A percentile compares a stretch with the other conserved stretches of the same genome.
Conservation (phyloP, 2,329 filamentous ascomycete genomes). For the Penicillium italicum region DNA sequence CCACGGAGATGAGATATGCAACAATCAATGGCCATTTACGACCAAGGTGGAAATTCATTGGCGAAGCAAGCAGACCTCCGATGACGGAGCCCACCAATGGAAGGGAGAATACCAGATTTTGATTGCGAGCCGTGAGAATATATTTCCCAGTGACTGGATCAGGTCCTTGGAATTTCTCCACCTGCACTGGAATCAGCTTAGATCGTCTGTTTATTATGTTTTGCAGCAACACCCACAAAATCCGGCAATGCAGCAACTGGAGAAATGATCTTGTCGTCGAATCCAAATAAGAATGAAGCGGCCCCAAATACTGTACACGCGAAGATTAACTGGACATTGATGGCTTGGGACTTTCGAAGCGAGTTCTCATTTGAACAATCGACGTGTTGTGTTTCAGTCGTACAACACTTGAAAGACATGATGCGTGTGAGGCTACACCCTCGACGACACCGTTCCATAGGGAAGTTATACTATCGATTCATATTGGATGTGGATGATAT, state of each 20-base stretch:
- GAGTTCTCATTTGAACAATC: neutral
- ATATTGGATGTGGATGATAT: neutral
- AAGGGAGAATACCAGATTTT: conserved; percentile 35
- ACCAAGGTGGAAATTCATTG: conserved; percentile 33
- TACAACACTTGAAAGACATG: conserved; percentile 3
- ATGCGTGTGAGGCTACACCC: neutral
- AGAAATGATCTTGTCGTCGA: conserved; percentile 35
- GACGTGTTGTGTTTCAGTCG: conserved; percentile 23
- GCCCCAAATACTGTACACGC: conserved; percentile 30
- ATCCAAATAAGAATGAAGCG: conserved; percentile 34
- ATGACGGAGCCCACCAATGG: conserved; percentile 36
- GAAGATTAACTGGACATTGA: conserved; percentile 28
- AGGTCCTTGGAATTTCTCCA: conserved; percentile 31
- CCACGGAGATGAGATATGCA: conserved; percentile 33
- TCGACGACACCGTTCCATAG: neutral
- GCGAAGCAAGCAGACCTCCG: conserved; percentile 33
- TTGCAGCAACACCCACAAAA: conserved; percentile 26
- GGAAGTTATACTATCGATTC: neutral
- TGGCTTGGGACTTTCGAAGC: conserved; percentile 11
- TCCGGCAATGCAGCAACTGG: conserved; percentile 27
- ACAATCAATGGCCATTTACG: conserved; percentile 35
- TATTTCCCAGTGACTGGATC: conserved; percentile 23
- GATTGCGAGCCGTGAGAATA: conserved; percentile 33
- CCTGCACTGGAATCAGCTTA: conserved; percentile 15
- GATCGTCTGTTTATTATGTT: neutral